Evolutionary conservation across 495 filamentous ascomycete species (phyloP).

Genomic region (Penicillium ucsense): DNA sequence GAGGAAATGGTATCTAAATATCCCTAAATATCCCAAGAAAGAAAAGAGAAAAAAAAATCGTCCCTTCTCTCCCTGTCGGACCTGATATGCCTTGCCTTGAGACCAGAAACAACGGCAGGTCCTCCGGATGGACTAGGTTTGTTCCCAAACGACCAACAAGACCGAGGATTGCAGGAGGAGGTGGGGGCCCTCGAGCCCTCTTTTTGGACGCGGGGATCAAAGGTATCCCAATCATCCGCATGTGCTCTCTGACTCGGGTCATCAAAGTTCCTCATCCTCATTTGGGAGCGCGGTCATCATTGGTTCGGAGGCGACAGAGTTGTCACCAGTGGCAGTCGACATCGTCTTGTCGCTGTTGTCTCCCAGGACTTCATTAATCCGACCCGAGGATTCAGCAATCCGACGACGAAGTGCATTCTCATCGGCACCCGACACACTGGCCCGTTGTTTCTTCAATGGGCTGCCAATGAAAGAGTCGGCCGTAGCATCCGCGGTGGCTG

Average conservation of each 20-base stretch:
- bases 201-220: neutral
- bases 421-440: slow-evolving; percentile 55
- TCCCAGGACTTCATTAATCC: slow-evolving; percentile 27
- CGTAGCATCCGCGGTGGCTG: slow-evolving; percentile 19
- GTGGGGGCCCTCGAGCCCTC: no score
- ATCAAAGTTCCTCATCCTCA: slow-evolving; percentile 34
- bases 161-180: no score
- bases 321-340: slow-evolving; percentile 7
- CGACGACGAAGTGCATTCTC: slow-evolving; percentile 42
- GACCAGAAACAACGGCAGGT: no score
- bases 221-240: neutral
- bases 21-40: no score
- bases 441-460: slow-evolving; percentile 75
- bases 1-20: no score
- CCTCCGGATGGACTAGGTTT: no score
- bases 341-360: slow-evolving; percentile 5
- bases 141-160: no score
- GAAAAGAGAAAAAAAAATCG: no score
- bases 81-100: no score
- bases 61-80: no score
- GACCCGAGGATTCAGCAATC: slow-evolving; percentile 33
- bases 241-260: neutral
- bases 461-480: slow-evolving; percentile 53
- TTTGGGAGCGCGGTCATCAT: slow-evolving; percentile 1
- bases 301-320: neutral